These are phyloP conservation scores for Coemansia biformis DNA, from an alignment of 192 early-diverging fungal species.

Conservation along the genomic window DNA sequence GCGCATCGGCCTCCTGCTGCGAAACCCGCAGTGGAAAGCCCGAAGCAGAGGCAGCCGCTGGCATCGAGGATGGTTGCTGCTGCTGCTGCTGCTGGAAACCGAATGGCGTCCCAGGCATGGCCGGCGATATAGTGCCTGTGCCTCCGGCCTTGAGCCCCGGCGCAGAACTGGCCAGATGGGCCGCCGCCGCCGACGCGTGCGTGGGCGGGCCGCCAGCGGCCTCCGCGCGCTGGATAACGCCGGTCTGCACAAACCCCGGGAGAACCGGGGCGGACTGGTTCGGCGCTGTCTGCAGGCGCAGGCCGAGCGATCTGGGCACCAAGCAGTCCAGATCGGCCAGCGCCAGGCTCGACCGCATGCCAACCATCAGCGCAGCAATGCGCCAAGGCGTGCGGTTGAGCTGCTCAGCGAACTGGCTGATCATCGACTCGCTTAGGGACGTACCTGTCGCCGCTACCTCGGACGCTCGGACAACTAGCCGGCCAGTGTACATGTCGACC, in stretches of 20 bases:
- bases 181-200: background rate
- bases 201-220: background rate
- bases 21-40: conserved; percentile 39
- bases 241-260: conserved; percentile 29
- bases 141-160: background rate
- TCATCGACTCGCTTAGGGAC: conserved; percentile 32
- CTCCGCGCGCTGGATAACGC: conserved; percentile 4
- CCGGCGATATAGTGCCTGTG: background rate
- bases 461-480: conserved; percentile 35
- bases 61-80: too few relatives aligned
- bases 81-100: conserved; percentile 1
- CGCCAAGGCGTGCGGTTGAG: conserved; percentile 42
- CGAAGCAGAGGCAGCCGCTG: too few relatives aligned
- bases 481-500: conserved; percentile 34
- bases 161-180: background rate
- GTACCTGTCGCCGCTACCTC: conserved; percentile 21
- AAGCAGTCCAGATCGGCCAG: conserved; percentile 44
- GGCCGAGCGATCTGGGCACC: conserved; percentile 35
- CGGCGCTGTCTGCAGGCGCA: conserved; percentile 29
- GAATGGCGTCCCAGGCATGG: background rate
- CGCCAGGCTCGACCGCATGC: conserved; percentile 43
- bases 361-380: conserved; percentile 34
- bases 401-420: conserved; percentile 35
- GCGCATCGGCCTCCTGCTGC: conserved; percentile 40
- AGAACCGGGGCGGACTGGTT: conserved; percentile 1